Evolutionary conservation across 305 asterid species (phyloP), one percentile per base, ranked within the genome.

Genomic region (Fraxinus sp.): DNA sequence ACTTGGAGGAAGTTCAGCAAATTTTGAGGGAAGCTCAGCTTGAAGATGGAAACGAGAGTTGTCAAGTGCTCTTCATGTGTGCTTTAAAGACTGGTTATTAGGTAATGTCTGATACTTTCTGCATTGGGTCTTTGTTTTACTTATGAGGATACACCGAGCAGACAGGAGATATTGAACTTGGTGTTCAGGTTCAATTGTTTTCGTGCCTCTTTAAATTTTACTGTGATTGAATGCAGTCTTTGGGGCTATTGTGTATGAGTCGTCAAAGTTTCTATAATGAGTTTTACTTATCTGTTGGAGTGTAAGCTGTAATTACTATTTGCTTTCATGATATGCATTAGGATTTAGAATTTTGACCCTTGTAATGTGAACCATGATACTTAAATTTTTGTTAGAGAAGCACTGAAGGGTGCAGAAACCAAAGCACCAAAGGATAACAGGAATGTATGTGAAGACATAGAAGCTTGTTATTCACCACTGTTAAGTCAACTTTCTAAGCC

Each of bases 81-180:
- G 95, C 85, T 96, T 94, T 84, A 96, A 93, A 85, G 99, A 96
- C 83, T 96, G 99, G 99, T 85, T 96, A 83, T 93, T 93, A 81
- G 98, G 99, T 96, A 94, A 87, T 84, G 78, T 62, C 82, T 24
- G 7, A 26, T 62, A 24, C 80, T 76, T 66, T 55, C 13, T 16
- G 22, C 52, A 79, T 13, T 35, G 76, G 22, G 1, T 6, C 57
- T 62, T 68, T 70, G 62, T 11, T 16, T 20, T 41, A 64, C 64
- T 35, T 26, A 46, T 79, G 13, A 59, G 28, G 33, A 82, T 37
- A 39, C 76, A 2, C 4, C 73, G 57, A 55, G 24, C 55, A n/a
- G 9, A 66, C 33, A 30, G 33, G 33, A 22, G 24, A 22, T 22
- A 22, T 22, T 22, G 24, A 22, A 22, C 24, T 22, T 22, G 24